Base-by-base conservation (phyloP, 148 eudicot genomes). In the Cornus controversa region DNA sequence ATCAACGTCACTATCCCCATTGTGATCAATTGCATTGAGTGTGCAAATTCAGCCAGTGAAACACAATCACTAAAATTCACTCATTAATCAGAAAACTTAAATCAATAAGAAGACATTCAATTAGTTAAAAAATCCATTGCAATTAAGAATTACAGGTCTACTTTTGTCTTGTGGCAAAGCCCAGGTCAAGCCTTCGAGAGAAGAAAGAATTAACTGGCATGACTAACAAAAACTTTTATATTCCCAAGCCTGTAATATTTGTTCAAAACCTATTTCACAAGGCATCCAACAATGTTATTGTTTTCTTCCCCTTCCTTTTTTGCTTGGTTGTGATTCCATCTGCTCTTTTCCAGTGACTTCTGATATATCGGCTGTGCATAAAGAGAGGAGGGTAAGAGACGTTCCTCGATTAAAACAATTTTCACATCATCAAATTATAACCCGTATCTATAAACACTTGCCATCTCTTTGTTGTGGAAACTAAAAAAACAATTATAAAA, bases 271-370 rank as follows among this genome's bases (percentile, higher is more conserved):
- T 18, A 60, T 60, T 60, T 60, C 24, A 6, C 20, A 22, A n/a
- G 64, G 64, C 8, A n/a, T 60, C 20, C 25, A 60, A 22, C n/a
- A 8, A 42, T 14, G 28, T 84, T 84, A 91, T 84, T 95, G 99
- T 70, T 95, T 95, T 87, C 99, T 90, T 83, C 97, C 97, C 68
- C 99, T 86, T 78, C 99, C 96, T 81, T 89, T 95, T 90, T 89
- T 93, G 64, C 92, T 65, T 66, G 96, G 94, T 62, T 90, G 97
- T 74, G 90, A 85, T 67, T 94, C 98, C 65, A 54, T 80, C 75
- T 95, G 97, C 79, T 91, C 94, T 82, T 91, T 93, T 67, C 93
- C 97, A 26, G 94, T 84, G 31, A 88, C 93, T 87, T 95, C 98
- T 45, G 96, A 67, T 81, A 91, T 74, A 85, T 95, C 98, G 60